These are phyloP conservation scores for Fraxinus platypoda DNA, from an alignment of 305 asterid genomes.

Conservation along the genomic window DNA sequence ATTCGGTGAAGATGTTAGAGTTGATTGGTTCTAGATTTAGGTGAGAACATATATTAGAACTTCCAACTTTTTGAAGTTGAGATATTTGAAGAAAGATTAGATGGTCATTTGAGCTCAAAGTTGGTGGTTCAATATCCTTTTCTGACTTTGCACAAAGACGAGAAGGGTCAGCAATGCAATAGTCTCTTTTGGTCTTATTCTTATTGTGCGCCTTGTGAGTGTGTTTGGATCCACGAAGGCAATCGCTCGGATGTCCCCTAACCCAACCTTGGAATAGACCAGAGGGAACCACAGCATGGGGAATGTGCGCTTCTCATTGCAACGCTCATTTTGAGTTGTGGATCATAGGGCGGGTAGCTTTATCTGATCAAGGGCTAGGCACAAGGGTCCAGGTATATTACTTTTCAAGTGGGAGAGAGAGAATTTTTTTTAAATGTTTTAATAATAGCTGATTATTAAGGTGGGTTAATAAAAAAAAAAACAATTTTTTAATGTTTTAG, in stretches of 20 bases:
- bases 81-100: neutral
- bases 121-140: neutral
- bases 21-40: neutral
- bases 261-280: too few species aligned
- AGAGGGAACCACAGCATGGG: too few species aligned
- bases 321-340: neutral
- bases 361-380: neutral
- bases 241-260: neutral
- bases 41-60: neutral
- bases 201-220: too few species aligned
- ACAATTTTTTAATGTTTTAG: neutral
- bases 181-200: too few species aligned
- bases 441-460: neutral
- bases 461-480: too few species aligned
- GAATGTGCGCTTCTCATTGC: too few species aligned
- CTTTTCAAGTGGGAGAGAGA: neutral
- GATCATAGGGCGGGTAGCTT: neutral
- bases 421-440: too few species aligned
- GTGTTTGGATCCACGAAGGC: neutral
- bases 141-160: neutral
- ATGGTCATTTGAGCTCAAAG: neutral
- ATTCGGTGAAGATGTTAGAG: neutral
- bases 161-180: neutral
- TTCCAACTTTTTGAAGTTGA: neutral
- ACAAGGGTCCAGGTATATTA: too few species aligned